These are phyloP conservation scores for Aspergillus versicolor DNA, from an alignment of 2,329 filamentous ascomycete species.

Conservation along the genomic window DNA sequence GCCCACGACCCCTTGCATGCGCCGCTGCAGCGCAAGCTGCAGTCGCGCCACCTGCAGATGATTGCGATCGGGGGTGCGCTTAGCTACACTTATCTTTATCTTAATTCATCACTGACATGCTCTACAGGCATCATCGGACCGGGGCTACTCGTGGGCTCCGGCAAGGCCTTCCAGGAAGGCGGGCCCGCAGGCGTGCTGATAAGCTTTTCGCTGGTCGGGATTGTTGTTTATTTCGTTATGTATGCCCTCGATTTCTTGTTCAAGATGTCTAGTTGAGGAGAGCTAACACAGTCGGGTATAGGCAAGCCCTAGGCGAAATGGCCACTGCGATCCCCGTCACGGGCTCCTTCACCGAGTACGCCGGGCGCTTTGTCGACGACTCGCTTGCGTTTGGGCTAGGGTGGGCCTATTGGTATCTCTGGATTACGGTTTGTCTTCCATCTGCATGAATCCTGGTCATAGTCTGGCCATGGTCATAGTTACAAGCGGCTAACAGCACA, in stretches of 20 bases:
- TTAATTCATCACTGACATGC: not conserved
- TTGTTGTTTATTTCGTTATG: conserved; percentile 75
- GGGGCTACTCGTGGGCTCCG: conserved; percentile 68
- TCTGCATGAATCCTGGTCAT: too few species aligned
- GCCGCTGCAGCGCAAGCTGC: conserved; percentile 22
- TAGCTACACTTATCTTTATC: not conserved
- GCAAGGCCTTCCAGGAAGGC: conserved; percentile 59
- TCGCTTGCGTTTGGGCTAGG: conserved; percentile 71
- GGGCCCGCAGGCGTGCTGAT: conserved; percentile 67
- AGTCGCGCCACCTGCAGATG: conserved; percentile 25
- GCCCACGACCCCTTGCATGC: conserved; percentile 3
- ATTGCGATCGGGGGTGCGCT: conserved; percentile 21
- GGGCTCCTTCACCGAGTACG: conserved; percentile 73
- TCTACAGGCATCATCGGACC: conserved; percentile 65
- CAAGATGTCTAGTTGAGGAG: too few species aligned
- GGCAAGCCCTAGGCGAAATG: conserved; percentile 60
- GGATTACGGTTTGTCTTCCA: conserved; percentile 60
- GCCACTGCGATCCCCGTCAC: conserved; percentile 73
- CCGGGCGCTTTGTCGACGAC: conserved; percentile 73
- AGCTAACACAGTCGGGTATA: too few species aligned
- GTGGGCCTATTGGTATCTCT: conserved; percentile 80
- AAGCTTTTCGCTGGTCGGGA: conserved; percentile 67
- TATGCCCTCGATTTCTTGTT: conserved; percentile 24
- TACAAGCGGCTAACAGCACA: not conserved
- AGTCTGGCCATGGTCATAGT: too few species aligned